A percentile compares a stretch with the other conserved stretches of the same genome.
phyloP scores from a whole-genome alignment of 2,329 filamentous ascomycete genomes.

The Xylaria sp. region DNA sequence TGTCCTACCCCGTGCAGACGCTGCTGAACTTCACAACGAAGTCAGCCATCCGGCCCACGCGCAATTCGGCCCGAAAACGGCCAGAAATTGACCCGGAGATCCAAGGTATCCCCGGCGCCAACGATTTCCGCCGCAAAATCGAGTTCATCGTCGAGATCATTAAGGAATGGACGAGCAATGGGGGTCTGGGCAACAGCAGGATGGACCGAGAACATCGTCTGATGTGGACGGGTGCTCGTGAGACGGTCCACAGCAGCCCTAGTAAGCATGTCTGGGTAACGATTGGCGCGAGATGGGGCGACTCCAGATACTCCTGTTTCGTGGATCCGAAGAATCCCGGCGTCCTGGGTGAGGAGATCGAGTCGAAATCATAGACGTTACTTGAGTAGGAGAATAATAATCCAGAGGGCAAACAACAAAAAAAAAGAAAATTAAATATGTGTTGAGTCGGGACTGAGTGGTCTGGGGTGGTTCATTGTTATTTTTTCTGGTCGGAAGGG shows the following conservation, averaged over 20 bases:
- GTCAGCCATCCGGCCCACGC: slow-evolving; percentile 40
- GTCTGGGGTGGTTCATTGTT: too few species aligned
- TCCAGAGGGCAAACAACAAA: background rate
- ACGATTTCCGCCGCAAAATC: slow-evolving; percentile 68
- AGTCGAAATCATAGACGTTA: slow-evolving; percentile 32
- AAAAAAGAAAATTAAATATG: background rate
- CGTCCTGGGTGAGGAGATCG: slow-evolving; percentile 50
- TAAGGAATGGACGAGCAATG: slow-evolving; percentile 64
- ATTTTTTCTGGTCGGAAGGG: background rate
- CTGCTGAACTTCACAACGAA: slow-evolving; percentile 61
- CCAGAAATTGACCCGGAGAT: slow-evolving; percentile 57
- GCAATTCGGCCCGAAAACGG: slow-evolving; percentile 43
- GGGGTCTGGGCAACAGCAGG: slow-evolving; percentile 62
- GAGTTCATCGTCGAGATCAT: slow-evolving; percentile 65
- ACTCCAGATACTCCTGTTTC: slow-evolving; percentile 49
- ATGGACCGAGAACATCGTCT: slow-evolving; percentile 51
- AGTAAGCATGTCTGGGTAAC: slow-evolving; percentile 65
- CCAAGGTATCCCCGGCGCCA: slow-evolving; percentile 62
- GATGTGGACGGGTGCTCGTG: slow-evolving; percentile 54
- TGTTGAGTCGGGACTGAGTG: background rate
- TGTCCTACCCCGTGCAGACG: slow-evolving; percentile 67
- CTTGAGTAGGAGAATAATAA: slow-evolving; percentile 8
- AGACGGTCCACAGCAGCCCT: slow-evolving; percentile 48
- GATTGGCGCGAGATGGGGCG: slow-evolving; percentile 58
- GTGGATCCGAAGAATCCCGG: slow-evolving; percentile 51